These are phyloP conservation scores for Sarocladium brachiariae DNA, from an alignment of 2,329 filamentous ascomycete species.

Conservation along the genomic window DNA sequence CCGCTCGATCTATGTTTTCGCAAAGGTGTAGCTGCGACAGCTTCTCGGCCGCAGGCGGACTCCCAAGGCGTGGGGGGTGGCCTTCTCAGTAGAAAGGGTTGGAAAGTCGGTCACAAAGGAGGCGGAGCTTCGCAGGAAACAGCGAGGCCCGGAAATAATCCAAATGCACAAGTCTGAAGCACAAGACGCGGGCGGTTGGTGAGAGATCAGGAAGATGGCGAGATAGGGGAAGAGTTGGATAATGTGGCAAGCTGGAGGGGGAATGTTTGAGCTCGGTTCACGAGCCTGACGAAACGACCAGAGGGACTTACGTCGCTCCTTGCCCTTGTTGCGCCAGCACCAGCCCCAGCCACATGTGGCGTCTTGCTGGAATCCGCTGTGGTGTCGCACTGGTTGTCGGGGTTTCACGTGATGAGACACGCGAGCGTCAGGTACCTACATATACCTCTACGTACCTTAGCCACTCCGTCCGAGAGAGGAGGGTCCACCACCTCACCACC, in stretches of 20 bases:
- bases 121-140: background rate
- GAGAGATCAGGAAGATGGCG: background rate
- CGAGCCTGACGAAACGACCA: conserved; percentile 6
- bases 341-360: conserved; percentile 12
- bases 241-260: conserved; percentile 5
- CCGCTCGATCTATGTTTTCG: background rate
- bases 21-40: background rate
- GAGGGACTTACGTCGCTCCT: conserved; percentile 10
- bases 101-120: background rate
- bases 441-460: too few species aligned
- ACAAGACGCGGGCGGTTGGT: background rate
- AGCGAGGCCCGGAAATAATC: background rate
- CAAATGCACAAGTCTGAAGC: background rate
- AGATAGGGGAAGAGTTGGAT: background rate
- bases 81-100: background rate
- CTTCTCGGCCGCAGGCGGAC: background rate
- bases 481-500: background rate
- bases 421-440: conserved; percentile 1
- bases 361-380: background rate
- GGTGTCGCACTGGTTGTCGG: background rate
- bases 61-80: too few species aligned
- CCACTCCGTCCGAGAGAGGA: background rate
- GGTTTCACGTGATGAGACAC: conserved; percentile 4
- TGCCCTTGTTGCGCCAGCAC: background rate
- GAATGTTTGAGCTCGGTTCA: conserved; percentile 8